These are phyloP conservation scores for Hondaea fermentalgiana DNA, from an alignment of 108 stramenopile genomes.

Conservation along the genomic window DNA sequence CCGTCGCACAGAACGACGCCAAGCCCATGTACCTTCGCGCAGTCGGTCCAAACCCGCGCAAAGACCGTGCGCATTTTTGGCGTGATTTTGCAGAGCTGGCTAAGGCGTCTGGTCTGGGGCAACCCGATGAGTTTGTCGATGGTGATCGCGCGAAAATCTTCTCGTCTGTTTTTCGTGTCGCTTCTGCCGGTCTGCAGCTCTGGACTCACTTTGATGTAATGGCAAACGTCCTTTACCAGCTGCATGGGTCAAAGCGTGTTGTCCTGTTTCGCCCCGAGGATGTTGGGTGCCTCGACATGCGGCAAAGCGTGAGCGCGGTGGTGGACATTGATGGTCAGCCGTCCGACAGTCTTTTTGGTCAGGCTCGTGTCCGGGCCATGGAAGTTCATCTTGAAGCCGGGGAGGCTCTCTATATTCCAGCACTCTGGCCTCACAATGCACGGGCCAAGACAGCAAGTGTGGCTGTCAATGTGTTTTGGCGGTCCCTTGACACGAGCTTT, in stretches of 20 bases:
- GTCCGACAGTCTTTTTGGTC: background rate
- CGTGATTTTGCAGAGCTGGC: conserved; percentile 11
- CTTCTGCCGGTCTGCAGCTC: background rate
- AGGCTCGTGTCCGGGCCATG: background rate
- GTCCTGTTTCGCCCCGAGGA: background rate
- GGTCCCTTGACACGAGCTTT: background rate
- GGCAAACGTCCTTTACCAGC: conserved; percentile 16
- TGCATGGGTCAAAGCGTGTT: conserved; percentile 6
- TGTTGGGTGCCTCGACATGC: background rate
- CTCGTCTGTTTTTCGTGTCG: conserved; percentile 7
- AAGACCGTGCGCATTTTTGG: conserved; percentile 16
- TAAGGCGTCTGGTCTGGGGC: background rate
- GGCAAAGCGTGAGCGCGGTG: background rate
- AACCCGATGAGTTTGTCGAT: background rate
- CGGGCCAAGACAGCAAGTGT: background rate
- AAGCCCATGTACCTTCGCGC: background rate
- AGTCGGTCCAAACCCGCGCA: conserved; percentile 8
- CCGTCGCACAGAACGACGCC: background rate
- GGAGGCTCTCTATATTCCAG: conserved; percentile 11
- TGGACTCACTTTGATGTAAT: conserved; percentile 23
- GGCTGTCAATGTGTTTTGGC: conserved; percentile 22
- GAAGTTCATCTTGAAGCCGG: background rate
- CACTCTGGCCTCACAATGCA: conserved; percentile 2
- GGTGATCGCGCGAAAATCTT: background rate
- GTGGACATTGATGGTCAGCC: background rate